phyloP scores from a whole-genome alignment of 2,329 filamentous ascomycete species.

The Pseudogymnoascus sp. region DNA sequence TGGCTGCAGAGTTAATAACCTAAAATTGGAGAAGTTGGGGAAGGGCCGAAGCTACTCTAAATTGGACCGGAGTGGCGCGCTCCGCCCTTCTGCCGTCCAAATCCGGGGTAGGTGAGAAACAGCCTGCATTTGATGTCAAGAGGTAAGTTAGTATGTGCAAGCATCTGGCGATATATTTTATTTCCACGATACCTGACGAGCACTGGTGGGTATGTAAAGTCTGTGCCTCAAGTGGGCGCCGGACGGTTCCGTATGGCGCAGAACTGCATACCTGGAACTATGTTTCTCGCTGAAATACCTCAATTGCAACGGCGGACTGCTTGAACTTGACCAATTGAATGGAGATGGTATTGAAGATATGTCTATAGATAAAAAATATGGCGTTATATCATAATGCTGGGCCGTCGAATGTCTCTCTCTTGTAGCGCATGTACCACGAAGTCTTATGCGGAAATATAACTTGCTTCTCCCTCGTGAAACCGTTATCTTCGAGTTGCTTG shows the following conservation, averaged over 20 bases:
- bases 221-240: too few species aligned
- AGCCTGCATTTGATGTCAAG: not conserved
- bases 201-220: not conserved
- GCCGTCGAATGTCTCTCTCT: slow-evolving; percentile 71
- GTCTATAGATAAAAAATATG: not conserved
- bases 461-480: slow-evolving; percentile 82
- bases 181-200: not conserved
- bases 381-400: slow-evolving; percentile 39
- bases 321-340: not conserved
- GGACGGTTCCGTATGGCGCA: not conserved
- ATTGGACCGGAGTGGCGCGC: not conserved
- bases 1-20: not conserved
- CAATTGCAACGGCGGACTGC: not conserved
- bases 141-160: not conserved
- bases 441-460: slow-evolving; percentile 89
- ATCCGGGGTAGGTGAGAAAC: not conserved
- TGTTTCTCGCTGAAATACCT: not conserved
- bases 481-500: slow-evolving; percentile 60
- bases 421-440: slow-evolving; percentile 73
- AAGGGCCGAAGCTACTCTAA: slow-evolving; percentile 2
- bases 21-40: slow-evolving; percentile 1
- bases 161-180: not conserved
- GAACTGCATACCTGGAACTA: not conserved
- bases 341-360: not conserved
- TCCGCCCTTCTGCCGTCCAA: not conserved